Evolutionary conservation across 495 filamentous ascomycete genomes (phyloP).

Genomic region (Lichenothelia convexa): DNA sequence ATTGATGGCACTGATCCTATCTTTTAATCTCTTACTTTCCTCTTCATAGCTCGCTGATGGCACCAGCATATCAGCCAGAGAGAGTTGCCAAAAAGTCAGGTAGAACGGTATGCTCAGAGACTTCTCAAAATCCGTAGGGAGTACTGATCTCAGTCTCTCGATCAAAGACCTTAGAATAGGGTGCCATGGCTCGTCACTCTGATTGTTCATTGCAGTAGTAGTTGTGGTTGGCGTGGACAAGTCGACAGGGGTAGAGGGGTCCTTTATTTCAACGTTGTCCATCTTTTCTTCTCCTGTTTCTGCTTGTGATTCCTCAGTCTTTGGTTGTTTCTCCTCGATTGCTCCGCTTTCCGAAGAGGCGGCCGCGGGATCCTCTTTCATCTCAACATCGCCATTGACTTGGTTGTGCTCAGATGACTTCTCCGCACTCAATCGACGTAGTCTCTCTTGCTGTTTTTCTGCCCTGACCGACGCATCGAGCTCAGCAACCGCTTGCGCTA

Average conservation of each 20-base stretch:
- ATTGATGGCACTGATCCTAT: slow-evolving; percentile 39
- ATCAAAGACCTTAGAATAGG: slow-evolving; percentile 64
- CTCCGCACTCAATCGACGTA: slow-evolving; percentile 2
- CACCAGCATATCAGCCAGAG: slow-evolving; percentile 59
- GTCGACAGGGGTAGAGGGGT: too few relatives aligned
- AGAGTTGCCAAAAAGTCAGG: slow-evolving; percentile 82
- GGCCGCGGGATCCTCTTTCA: slow-evolving; percentile 7
- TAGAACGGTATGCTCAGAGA: slow-evolving; percentile 60
- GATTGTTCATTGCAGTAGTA: slow-evolving; percentile 11
- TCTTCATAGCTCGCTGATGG: slow-evolving; percentile 54
- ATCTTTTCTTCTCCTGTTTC: background rate
- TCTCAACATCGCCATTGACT: slow-evolving; percentile 16
- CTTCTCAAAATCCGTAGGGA: slow-evolving; percentile 47
- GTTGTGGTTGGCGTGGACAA: background rate
- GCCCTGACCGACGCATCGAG: slow-evolving; percentile 13
- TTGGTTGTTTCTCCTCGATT: slow-evolving; percentile 15
- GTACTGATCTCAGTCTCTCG: slow-evolving; percentile 37
- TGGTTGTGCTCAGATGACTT: slow-evolving; percentile 18
- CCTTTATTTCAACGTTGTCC: background rate
- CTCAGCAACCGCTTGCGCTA: slow-evolving; percentile 36
- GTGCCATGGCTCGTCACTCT: slow-evolving; percentile 37
- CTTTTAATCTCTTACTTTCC: slow-evolving; percentile 45
- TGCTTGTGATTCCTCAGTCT: too few relatives aligned
- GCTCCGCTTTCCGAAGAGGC: slow-evolving; percentile 11
- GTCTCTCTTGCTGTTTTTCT: slow-evolving; percentile 13